These are phyloP conservation scores for Blepharisma stoltei DNA, from an alignment of 73 alveolate genomes.

Conservation along the genomic window DNA sequence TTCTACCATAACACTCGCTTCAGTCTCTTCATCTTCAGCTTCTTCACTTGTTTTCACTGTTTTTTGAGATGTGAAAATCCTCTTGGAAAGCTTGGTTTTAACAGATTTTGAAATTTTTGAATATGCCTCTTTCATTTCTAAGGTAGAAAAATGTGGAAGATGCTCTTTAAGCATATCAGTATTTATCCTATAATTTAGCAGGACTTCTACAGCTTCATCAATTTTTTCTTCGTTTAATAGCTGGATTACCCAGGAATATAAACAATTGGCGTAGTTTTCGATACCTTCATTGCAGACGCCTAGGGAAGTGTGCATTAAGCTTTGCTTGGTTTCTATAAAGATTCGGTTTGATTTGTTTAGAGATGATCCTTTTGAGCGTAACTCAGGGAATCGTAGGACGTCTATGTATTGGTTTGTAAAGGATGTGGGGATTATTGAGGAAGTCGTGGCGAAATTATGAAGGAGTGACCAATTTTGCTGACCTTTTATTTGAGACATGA, in stretches of 20 bases:
- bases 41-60: no score
- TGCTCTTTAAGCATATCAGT: slow-evolving; percentile 69
- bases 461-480: slow-evolving; percentile 63
- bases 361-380: slow-evolving; percentile 67
- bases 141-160: slow-evolving; percentile 42
- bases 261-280: slow-evolving; percentile 40
- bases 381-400: slow-evolving; percentile 76
- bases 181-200: slow-evolving; percentile 53
- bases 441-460: slow-evolving; percentile 46
- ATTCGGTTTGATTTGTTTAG: slow-evolving; percentile 65
- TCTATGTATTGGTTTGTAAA: slow-evolving; percentile 55
- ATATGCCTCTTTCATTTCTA: background rate
- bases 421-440: slow-evolving; percentile 43
- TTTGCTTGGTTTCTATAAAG: slow-evolving; percentile 66
- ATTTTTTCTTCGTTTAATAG: background rate
- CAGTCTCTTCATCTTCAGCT: no score
- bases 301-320: slow-evolving; percentile 49
- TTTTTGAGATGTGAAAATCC: no score
- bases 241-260: background rate
- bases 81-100: no score
- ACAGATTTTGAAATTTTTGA: no score
- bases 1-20: no score
- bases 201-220: slow-evolving; percentile 46
- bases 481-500: slow-evolving; percentile 46
- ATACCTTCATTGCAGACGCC: slow-evolving; percentile 8